These are phyloP conservation scores for Flaveria bidentis DNA, from an alignment of 129 eudicot genomes.

Conservation along the genomic window DNA sequence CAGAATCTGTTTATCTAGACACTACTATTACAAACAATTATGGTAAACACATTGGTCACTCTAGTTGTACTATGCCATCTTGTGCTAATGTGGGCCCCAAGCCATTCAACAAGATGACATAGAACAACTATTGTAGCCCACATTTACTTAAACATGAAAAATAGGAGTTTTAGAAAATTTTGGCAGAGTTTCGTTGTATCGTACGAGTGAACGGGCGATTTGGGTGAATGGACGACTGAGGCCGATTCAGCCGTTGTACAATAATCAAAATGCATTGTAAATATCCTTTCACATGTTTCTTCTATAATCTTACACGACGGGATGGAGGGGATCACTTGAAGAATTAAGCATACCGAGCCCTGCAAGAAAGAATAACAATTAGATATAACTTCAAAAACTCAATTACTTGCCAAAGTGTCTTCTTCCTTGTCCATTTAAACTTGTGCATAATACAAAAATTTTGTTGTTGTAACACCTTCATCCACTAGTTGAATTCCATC, in stretches of 20 bases:
- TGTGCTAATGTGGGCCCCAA: background rate
- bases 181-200: too few relatives aligned
- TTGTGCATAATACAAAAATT: constrained; percentile 82
- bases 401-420: constrained; percentile 72
- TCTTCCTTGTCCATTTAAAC: constrained; percentile 79
- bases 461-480: constrained; percentile 66
- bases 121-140: background rate
- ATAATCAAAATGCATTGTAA: constrained; percentile 91
- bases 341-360: constrained; percentile 84
- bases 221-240: too few relatives aligned
- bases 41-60: background rate
- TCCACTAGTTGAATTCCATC: constrained; percentile 74
- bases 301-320: constrained; percentile 93
- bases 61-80: background rate
- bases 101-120: background rate
- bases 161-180: too few relatives aligned
- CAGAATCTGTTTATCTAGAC: background rate
- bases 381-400: constrained; percentile 47
- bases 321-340: constrained; percentile 80
- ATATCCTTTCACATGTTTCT: constrained; percentile 92
- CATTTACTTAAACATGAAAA: background rate
- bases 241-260: constrained; percentile 95
- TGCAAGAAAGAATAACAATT: constrained; percentile 74
- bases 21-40: background rate
- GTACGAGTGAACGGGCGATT: too few relatives aligned